A percentile compares a stretch with the other conserved stretches of the same genome.
Evolutionary conservation across 352 stramenopile genomes (phyloP).

Genomic region (Phytophthora sp.): DNA sequence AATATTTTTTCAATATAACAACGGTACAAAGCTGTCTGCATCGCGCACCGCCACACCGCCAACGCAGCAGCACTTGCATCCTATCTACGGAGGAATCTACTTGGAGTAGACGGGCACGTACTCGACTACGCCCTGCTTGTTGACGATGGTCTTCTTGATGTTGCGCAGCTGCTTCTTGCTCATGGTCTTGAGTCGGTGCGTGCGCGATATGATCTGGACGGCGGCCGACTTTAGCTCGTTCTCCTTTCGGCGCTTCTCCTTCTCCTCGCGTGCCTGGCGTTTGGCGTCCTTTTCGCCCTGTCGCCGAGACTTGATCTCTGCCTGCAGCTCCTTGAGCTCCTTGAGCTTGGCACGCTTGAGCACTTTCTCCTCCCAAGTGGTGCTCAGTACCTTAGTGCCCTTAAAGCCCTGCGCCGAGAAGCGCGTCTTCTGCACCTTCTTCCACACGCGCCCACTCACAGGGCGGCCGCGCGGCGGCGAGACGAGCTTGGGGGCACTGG

Average conservation of each 20-base stretch:
- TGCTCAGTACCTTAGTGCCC: constrained; percentile 82
- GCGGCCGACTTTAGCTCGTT: constrained; percentile 91
- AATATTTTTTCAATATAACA: constrained; percentile 39
- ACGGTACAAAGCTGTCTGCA: constrained; percentile 20
- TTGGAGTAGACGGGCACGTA: constrained; percentile 89
- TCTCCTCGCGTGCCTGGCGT: constrained; percentile 81
- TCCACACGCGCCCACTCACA: constrained; percentile 84
- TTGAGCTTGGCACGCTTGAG: constrained; percentile 77
- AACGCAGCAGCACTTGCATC: constrained; percentile 9
- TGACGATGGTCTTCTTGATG: constrained; percentile 92
- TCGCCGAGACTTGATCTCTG: constrained; percentile 79
- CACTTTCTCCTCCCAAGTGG: constrained; percentile 90
- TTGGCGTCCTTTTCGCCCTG: constrained; percentile 79
- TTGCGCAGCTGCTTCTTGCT: constrained; percentile 94
- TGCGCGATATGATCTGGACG: constrained; percentile 89
- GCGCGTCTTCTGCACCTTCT: constrained; percentile 82
- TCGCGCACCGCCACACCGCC: background rate
- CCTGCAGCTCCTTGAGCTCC: constrained; percentile 85
- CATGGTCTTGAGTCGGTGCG: constrained; percentile 91
- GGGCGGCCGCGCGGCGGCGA: constrained; percentile 62
- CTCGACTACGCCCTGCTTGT: constrained; percentile 91
- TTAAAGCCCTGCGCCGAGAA: constrained; percentile 81
- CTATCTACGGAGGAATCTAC: constrained; percentile 36
- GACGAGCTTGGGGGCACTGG: constrained; percentile 22
- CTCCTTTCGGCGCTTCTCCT: constrained; percentile 87